Evolutionary conservation across 345 rosid species (phyloP).

Genomic region (Populus nigra): DNA sequence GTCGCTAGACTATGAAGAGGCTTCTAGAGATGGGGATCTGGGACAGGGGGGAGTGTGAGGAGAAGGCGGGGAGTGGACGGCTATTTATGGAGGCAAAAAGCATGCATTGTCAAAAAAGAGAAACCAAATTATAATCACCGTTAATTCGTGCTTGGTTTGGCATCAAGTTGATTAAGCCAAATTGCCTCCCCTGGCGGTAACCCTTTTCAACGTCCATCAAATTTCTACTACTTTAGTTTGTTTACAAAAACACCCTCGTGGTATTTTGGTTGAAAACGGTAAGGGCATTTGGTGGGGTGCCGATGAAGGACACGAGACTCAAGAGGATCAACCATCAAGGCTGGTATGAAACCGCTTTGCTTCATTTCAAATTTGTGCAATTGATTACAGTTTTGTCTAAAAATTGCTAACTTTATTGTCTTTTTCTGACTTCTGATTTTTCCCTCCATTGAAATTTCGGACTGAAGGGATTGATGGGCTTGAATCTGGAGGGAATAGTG

Average conservation of each 20-base stretch:
- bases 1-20: neutral
- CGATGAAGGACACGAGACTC: neutral
- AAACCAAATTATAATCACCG: slow-evolving; percentile 26
- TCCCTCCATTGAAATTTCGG: slow-evolving; percentile 1
- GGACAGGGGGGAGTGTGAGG: slow-evolving; percentile 13
- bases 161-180: slow-evolving; percentile 10
- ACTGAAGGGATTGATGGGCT: neutral
- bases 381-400: slow-evolving; percentile 21
- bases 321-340: neutral
- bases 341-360: slow-evolving; percentile 25
- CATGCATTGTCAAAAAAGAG: slow-evolving; percentile 28
- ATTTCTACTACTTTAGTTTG: neutral
- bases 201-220: neutral
- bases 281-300: slow-evolving; percentile 8
- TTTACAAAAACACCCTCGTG: slow-evolving; percentile 5
- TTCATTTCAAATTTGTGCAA: slow-evolving; percentile 36
- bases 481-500: slow-evolving; percentile 16
- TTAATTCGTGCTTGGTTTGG: slow-evolving; percentile 31
- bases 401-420: neutral
- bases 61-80: slow-evolving; percentile 21
- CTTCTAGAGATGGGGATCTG: neutral
- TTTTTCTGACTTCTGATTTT: neutral
- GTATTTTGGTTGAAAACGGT: neutral
- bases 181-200: neutral
- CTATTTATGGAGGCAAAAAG: slow-evolving; percentile 40